phyloP scores from a whole-genome alignment of 148 eudicot species.

The Diospyros kaki region DNA sequence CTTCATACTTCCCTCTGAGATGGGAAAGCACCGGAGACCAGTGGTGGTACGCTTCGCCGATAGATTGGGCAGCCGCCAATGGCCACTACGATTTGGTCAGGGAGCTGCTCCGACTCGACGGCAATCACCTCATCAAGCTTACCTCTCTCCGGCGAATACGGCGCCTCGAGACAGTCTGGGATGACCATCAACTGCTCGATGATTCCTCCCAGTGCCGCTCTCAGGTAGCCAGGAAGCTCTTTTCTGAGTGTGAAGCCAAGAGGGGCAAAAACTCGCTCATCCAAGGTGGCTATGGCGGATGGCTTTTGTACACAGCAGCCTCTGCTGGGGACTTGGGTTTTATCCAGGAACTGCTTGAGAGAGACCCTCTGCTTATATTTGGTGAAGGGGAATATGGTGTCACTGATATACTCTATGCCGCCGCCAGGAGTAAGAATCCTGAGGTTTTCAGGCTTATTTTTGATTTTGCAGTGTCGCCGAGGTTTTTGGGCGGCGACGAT shows the following conservation, averaged over 20 bases:
- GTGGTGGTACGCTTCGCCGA: constrained; percentile 92
- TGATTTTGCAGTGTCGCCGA: constrained; percentile 55
- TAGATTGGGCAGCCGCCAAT: constrained; percentile 87
- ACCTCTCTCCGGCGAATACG: constrained; percentile 78
- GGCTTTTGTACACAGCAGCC: constrained; percentile 87
- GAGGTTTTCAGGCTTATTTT: constrained; percentile 65
- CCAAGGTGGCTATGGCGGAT: constrained; percentile 71
- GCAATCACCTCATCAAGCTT: constrained; percentile 67
- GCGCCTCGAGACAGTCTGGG: constrained; percentile 88
- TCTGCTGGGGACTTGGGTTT: constrained; percentile 72
- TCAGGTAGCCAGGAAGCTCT: constrained; percentile 48
- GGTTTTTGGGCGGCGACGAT: constrained; percentile 38
- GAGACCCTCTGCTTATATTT: constrained; percentile 66
- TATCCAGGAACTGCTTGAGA: constrained; percentile 39
- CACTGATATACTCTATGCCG: constrained; percentile 77
- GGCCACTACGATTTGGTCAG: constrained; percentile 81
- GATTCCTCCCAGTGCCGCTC: constrained; percentile 64
- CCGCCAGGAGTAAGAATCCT: constrained; percentile 59
- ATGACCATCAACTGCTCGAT: constrained; percentile 55
- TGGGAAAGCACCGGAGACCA: constrained; percentile 96
- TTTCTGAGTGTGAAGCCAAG: constrained; percentile 41
- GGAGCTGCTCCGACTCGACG: constrained; percentile 65
- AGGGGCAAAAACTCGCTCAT: constrained; percentile 48
- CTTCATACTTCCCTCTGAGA: constrained; percentile 55
- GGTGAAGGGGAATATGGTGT: constrained; percentile 90